Conservation (phyloP, 768 basidiomycete genomes). For the Suillus subalutaceus region DNA sequence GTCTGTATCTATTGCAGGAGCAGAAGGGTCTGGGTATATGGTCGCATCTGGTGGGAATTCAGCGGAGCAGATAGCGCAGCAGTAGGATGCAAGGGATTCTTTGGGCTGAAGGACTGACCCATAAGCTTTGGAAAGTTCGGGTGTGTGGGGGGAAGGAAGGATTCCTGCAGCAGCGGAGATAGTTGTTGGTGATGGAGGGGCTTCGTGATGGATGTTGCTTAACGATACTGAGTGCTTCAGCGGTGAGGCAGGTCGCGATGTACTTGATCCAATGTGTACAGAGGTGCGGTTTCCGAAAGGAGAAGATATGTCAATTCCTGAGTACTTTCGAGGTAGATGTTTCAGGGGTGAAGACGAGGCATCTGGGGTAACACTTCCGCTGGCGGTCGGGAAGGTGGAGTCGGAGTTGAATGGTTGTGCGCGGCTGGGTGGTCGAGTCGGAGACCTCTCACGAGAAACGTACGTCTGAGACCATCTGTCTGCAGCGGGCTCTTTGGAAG, state of each 20-base stretch:
- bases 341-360: constrained; percentile 29
- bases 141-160: constrained; percentile 59
- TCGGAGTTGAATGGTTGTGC: constrained; percentile 14
- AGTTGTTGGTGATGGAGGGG: constrained; percentile 39
- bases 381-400: constrained; percentile 8
- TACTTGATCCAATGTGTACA: constrained; percentile 58
- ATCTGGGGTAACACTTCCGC: constrained; percentile 15
- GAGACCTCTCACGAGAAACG: constrained; percentile 57
- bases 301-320: constrained; percentile 33
- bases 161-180: constrained; percentile 62
- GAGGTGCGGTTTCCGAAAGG: constrained; percentile 52
- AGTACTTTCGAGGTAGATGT: constrained; percentile 54
- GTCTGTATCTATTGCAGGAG: constrained; percentile 24
- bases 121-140: constrained; percentile 78
- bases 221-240: constrained; percentile 43
- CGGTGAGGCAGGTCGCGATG: constrained; percentile 60
- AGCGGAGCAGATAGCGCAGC: constrained; percentile 65
- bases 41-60: constrained; percentile 82
- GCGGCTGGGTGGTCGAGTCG: constrained; percentile 36
- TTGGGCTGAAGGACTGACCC: constrained; percentile 83
- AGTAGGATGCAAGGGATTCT: constrained; percentile 69
- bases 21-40: constrained; percentile 75
- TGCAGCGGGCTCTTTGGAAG: constrained; percentile 43
- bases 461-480: constrained; percentile 87
- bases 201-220: constrained; percentile 9